Percentiles rank a stretch among this genome's conserved stretches.
Conservation (phyloP, 768 basidiomycete species). For the Calvatia gigantea region DNA sequence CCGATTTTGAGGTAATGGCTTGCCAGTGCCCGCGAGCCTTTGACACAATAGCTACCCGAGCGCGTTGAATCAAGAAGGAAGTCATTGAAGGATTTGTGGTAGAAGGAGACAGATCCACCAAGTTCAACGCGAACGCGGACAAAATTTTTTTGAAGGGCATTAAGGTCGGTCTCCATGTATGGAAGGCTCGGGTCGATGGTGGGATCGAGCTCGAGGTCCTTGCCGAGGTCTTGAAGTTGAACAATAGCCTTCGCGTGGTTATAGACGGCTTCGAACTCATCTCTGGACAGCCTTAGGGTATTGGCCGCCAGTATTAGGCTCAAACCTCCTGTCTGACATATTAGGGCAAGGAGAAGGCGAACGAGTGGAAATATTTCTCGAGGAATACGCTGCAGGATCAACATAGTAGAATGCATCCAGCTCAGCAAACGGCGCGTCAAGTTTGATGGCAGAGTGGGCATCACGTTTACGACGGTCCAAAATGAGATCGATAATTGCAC, state of each 20-base stretch:
- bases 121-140: background rate
- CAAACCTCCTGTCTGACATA: background rate
- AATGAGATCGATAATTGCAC: too few relatives aligned
- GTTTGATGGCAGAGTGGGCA: background rate
- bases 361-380: slow-evolving; percentile 22
- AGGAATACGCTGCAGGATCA: slow-evolving; percentile 4
- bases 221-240: background rate
- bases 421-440: slow-evolving; percentile 1
- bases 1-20: background rate
- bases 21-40: background rate
- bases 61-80: background rate
- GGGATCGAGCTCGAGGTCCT: background rate
- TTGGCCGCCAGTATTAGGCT: background rate
- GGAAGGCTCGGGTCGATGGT: background rate
- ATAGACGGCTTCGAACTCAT: background rate
- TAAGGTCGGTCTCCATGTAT: background rate
- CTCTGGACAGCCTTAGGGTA: background rate
- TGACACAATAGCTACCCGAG: background rate
- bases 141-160: background rate
- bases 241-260: background rate
- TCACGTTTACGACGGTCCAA: too few relatives aligned
- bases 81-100: slow-evolving; percentile 6
- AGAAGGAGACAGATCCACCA: background rate
- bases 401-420: slow-evolving; percentile 16
- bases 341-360: background rate